A percentile compares a stretch with the other conserved stretches of the same genome.
phyloP scores from a whole-genome alignment of 805 yeast genomes.

The Candida manassasensis region DNA sequence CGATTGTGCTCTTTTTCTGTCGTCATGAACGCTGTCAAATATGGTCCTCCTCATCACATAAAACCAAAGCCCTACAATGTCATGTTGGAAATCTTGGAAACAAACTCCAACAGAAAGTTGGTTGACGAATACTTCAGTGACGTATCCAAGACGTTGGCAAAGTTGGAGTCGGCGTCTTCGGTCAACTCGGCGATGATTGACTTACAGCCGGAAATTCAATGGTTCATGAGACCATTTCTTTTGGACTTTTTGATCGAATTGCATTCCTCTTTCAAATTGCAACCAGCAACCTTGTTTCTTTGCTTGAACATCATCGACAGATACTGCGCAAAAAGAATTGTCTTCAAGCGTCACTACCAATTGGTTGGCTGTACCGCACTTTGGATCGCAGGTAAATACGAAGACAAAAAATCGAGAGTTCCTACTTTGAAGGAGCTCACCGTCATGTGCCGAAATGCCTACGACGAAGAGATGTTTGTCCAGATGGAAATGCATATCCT shows the following conservation, averaged over 20 bases:
- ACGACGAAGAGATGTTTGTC: constrained; percentile 49
- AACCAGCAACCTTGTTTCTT: constrained; percentile 39
- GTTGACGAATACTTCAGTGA: constrained; percentile 40
- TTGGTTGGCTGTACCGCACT: constrained; percentile 44
- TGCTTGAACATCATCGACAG: constrained; percentile 43
- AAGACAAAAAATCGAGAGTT: constrained; percentile 55
- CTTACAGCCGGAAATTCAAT: constrained; percentile 43
- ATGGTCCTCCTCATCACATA: constrained; percentile 27
- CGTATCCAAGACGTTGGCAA: constrained; percentile 34
- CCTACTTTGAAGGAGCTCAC: constrained; percentile 52
- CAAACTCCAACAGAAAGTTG: constrained; percentile 39
- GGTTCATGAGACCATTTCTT: constrained; percentile 45
- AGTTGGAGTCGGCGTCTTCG: constrained; percentile 35
- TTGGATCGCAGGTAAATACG: constrained; percentile 49
- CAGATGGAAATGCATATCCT: constrained; percentile 66
- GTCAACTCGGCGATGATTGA: constrained; percentile 50
- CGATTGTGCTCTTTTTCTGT: not conserved
- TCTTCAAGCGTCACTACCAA: constrained; percentile 44
- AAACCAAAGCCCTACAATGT: constrained; percentile 35
- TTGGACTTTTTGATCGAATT: constrained; percentile 41
- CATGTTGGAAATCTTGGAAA: constrained; percentile 44
- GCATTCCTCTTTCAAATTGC: constrained; percentile 38
- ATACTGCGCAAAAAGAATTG: constrained; percentile 43
- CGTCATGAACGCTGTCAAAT: constrained; percentile 7
- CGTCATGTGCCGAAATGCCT: constrained; percentile 54